Conservation (phyloP, 345 rosid genomes). For the Pistacia integerrima region DNA sequence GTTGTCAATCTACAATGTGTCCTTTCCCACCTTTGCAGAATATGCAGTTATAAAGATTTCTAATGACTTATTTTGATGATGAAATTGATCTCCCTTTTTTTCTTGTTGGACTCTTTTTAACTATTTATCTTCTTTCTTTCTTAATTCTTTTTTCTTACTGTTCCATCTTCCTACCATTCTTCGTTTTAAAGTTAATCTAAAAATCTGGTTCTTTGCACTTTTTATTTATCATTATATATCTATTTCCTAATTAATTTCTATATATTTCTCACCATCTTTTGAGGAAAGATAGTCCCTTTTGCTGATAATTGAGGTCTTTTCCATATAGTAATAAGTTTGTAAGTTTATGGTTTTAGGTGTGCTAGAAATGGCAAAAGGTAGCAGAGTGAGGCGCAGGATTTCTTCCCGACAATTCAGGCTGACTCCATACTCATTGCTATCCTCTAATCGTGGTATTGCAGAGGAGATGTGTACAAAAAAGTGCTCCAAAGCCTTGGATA, state of each 20-base stretch:
- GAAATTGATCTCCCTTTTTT: neutral
- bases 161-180: neutral
- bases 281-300: neutral
- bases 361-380: constrained; percentile 64
- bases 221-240: too few relatives aligned
- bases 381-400: constrained; percentile 56
- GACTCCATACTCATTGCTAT: constrained; percentile 52
- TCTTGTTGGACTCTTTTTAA: too few relatives aligned
- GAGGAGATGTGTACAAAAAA: constrained; percentile 42
- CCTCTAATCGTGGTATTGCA: constrained; percentile 33
- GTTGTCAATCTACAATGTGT: neutral
- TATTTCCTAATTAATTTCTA: too few relatives aligned
- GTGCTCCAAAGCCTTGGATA: constrained; percentile 54
- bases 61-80: neutral
- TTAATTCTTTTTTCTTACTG: neutral
- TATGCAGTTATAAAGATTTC: neutral
- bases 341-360: constrained; percentile 14
- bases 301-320: neutral
- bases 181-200: too few relatives aligned
- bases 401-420: constrained; percentile 50
- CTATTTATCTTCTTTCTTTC: too few relatives aligned
- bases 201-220: too few relatives aligned
- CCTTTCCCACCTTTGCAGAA: neutral
- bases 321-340: neutral
- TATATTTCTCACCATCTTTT: too few relatives aligned